Evolutionary conservation across 1,284 basidiomycete species (phyloP).

Genomic region (Tilletia indica): DNA sequence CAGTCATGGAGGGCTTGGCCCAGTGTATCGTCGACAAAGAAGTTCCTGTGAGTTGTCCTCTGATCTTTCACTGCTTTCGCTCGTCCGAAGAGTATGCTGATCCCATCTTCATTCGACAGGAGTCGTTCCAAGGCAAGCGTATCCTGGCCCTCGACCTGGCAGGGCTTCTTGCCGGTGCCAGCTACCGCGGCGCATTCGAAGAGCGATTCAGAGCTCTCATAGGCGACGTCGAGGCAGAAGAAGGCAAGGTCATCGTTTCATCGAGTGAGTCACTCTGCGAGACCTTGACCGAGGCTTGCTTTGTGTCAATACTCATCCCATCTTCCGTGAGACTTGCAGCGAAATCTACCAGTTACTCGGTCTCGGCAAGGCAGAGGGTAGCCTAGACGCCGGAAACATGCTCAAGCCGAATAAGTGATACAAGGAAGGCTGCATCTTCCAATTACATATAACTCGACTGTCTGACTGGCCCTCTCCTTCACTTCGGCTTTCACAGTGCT

Average conservation of each 20-base stretch:
- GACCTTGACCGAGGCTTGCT: neutral
- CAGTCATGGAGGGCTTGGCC: conserved; percentile 86
- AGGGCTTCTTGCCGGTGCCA: conserved; percentile 78
- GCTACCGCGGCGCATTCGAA: conserved; percentile 84
- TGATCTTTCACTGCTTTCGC: neutral
- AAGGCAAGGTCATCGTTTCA: conserved; percentile 67
- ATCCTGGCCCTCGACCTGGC: conserved; percentile 70
- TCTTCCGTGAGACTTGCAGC: neutral
- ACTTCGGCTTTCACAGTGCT: conserved; percentile 64
- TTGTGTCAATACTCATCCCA: neutral
- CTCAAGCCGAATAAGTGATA: conserved; percentile 21
- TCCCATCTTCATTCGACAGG: conserved; percentile 47
- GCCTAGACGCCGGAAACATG: conserved; percentile 68
- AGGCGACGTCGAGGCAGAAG: conserved; percentile 69
- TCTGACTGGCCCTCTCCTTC: conserved; percentile 46
- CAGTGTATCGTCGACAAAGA: conserved; percentile 83
- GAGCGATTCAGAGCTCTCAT: conserved; percentile 85
- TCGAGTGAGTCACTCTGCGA: conserved; percentile 61
- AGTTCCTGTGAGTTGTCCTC: conserved; percentile 63
- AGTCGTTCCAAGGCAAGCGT: conserved; percentile 56
- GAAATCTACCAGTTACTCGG: conserved; percentile 81
- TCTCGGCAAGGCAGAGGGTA: conserved; percentile 85
- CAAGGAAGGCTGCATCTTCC: conserved; percentile 65
- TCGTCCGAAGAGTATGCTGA: neutral
- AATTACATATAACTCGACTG: conserved; percentile 69